Percentiles rank a stretch among this genome's conserved stretches.
Conservation (phyloP, 2,329 filamentous ascomycete species). For the Trichophyton benhamiae region DNA sequence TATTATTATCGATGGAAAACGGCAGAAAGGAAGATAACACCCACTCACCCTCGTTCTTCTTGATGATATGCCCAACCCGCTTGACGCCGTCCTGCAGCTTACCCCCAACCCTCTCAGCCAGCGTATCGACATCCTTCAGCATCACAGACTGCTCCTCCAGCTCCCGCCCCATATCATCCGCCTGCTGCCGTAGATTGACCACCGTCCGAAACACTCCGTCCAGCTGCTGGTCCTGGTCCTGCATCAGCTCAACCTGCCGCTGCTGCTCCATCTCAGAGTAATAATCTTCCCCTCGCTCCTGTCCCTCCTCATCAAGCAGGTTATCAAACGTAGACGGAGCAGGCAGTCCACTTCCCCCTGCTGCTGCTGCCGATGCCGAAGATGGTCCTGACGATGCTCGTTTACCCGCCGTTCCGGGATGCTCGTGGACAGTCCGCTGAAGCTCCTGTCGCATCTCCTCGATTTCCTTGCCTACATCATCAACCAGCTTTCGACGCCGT, state of each 20-base stretch:
- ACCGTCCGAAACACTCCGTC: slow-evolving; percentile 90
- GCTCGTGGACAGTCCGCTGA: slow-evolving; percentile 33
- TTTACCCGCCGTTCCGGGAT: slow-evolving; percentile 21
- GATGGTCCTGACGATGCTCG: slow-evolving; percentile 19
- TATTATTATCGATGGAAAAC: slow-evolving; percentile 8
- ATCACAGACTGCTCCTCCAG: slow-evolving; percentile 88
- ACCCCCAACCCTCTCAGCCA: slow-evolving; percentile 77
- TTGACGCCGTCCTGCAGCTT: slow-evolving; percentile 76
- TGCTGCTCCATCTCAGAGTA: slow-evolving; percentile 82
- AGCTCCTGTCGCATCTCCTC: slow-evolving; percentile 82
- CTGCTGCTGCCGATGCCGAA: slow-evolving; percentile 35
- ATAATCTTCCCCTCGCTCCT: slow-evolving; percentile 43
- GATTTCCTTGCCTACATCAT: slow-evolving; percentile 79
- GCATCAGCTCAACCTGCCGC: slow-evolving; percentile 82
- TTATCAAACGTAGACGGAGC: slow-evolving; percentile 48
- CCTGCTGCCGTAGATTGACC: slow-evolving; percentile 77
- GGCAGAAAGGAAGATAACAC: slow-evolving; percentile 13
- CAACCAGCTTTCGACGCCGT: slow-evolving; percentile 67
- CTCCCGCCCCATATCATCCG: slow-evolving; percentile 90
- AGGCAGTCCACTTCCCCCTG: slow-evolving; percentile 33
- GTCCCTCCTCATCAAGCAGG: slow-evolving; percentile 23
- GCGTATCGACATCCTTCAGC: slow-evolving; percentile 69
- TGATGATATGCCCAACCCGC: slow-evolving; percentile 72
- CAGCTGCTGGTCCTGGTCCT: slow-evolving; percentile 84
- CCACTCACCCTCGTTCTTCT: slow-evolving; percentile 69